Conservation (phyloP, 805 yeast species). For the Scheffersomyces stipitis region DNA sequence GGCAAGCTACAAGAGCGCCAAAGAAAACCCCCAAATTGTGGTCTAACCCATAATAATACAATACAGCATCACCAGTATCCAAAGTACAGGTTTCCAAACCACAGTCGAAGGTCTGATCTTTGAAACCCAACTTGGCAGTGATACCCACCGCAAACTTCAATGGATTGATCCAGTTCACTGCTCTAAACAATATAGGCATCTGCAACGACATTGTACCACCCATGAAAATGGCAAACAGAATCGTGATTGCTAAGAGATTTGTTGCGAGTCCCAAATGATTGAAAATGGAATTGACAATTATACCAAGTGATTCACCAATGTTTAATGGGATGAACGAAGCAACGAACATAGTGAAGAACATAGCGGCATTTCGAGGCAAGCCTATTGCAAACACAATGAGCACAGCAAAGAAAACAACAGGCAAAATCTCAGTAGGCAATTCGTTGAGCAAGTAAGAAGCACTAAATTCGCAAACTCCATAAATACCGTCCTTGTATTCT, state of each 20-base stretch:
- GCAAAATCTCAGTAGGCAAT: slow-evolving; percentile 23
- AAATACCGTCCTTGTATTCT: slow-evolving; percentile 23
- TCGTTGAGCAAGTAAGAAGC: slow-evolving; percentile 23
- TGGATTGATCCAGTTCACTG: slow-evolving; percentile 24
- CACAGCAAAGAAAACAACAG: slow-evolving; percentile 18
- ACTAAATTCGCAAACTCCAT: slow-evolving; percentile 21
- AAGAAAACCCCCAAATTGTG: slow-evolving; percentile 25
- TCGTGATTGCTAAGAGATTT: slow-evolving; percentile 17
- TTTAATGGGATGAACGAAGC: slow-evolving; percentile 17
- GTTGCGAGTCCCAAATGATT: slow-evolving; percentile 25
- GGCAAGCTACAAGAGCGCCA: slow-evolving; percentile 37
- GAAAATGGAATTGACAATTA: slow-evolving; percentile 21
- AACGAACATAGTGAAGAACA: slow-evolving; percentile 21
- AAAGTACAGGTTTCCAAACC: slow-evolving; percentile 20
- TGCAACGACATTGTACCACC: slow-evolving; percentile 32
- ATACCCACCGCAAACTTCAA: slow-evolving; percentile 24
- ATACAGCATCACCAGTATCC: slow-evolving; percentile 31
- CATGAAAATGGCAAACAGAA: slow-evolving; percentile 25
- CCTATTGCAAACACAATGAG: slow-evolving; percentile 23
- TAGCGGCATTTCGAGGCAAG: slow-evolving; percentile 20
- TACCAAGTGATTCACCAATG: slow-evolving; percentile 28
- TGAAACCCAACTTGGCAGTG: slow-evolving; percentile 19
- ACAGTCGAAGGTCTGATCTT: slow-evolving; percentile 17
- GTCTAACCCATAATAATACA: slow-evolving; percentile 29
- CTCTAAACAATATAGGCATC: slow-evolving; percentile 24